Evolutionary conservation across 768 basidiomycete genomes (phyloP).

Genomic region (Lactarius hatsudake): DNA sequence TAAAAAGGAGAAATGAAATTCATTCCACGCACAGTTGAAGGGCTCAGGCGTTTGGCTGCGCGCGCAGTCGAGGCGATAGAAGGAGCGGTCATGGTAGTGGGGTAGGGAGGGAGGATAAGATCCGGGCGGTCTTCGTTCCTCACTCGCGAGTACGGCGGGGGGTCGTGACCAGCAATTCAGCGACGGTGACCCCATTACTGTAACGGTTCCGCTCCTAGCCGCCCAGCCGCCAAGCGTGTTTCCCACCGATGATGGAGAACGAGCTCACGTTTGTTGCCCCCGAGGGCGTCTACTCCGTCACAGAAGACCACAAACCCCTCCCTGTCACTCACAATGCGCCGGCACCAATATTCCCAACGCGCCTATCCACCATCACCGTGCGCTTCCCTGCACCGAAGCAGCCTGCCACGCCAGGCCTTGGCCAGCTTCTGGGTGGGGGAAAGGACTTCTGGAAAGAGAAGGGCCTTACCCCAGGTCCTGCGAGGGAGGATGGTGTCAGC

Average conservation of each 20-base stretch:
- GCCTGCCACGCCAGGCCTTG: conserved; percentile 57
- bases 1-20: not conserved
- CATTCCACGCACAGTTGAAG: conserved; percentile 13
- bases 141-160: conserved; percentile 21
- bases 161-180: conserved; percentile 23
- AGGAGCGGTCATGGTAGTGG: conserved; percentile 30
- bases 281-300: conserved; percentile 86
- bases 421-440: conserved; percentile 64
- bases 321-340: conserved; percentile 40
- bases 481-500: conserved; percentile 57
- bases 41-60: conserved; percentile 22
- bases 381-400: conserved; percentile 58
- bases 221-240: conserved; percentile 11
- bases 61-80: conserved; percentile 25
- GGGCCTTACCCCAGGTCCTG: conserved; percentile 21
- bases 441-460: conserved; percentile 64
- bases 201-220: conserved; percentile 1
- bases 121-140: conserved; percentile 24
- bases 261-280: conserved; percentile 84
- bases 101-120: conserved; percentile 29
- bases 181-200: not conserved
- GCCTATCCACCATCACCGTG: conserved; percentile 58
- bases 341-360: conserved; percentile 51
- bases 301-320: conserved; percentile 78
- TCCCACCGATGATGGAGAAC: conserved; percentile 55